phyloP scores from a whole-genome alignment of 768 basidiomycete species.

The Tylopilus sp. region DNA sequence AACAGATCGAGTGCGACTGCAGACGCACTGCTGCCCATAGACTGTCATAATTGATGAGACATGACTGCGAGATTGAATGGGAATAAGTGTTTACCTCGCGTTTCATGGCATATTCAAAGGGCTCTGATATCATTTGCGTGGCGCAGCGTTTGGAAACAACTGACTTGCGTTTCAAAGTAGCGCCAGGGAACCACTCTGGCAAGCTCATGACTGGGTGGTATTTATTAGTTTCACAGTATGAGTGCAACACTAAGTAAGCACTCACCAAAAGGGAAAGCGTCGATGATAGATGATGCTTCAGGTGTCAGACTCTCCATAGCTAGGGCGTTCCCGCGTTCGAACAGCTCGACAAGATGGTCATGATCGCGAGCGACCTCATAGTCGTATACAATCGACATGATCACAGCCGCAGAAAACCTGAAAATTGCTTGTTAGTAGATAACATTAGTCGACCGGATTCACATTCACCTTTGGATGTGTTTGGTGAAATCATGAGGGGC shows the following conservation, averaged over 20 bases:
- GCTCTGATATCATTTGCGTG: conserved; percentile 10
- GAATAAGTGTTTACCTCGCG: conserved; percentile 7
- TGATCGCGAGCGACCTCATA: conserved; percentile 31
- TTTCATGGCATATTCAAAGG: conserved; percentile 11
- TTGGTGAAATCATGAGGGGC: conserved; percentile 1
- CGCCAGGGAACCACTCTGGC: conserved; percentile 23
- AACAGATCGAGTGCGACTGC: conserved; percentile 13
- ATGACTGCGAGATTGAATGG: neutral
- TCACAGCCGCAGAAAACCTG: conserved; percentile 34
- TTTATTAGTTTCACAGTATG: neutral
- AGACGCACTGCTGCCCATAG: conserved; percentile 3
- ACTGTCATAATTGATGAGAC: conserved; percentile 4
- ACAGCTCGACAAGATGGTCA: conserved; percentile 36
- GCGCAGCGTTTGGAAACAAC: neutral
- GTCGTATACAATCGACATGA: no score
- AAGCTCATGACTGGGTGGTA: conserved; percentile 20
- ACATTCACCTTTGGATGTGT: conserved; percentile 10
- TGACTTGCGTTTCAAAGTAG: conserved; percentile 26
- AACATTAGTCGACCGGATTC: neutral
- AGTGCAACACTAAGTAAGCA: neutral
- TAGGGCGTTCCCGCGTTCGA: no score
- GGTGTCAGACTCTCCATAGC: no score
- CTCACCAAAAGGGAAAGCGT: conserved; percentile 23
- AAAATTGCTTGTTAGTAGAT: neutral
- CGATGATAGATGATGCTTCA: no score